Evolutionary conservation across 108 stramenopile species (phyloP).

Genomic region (Conticribra guillardii): DNA sequence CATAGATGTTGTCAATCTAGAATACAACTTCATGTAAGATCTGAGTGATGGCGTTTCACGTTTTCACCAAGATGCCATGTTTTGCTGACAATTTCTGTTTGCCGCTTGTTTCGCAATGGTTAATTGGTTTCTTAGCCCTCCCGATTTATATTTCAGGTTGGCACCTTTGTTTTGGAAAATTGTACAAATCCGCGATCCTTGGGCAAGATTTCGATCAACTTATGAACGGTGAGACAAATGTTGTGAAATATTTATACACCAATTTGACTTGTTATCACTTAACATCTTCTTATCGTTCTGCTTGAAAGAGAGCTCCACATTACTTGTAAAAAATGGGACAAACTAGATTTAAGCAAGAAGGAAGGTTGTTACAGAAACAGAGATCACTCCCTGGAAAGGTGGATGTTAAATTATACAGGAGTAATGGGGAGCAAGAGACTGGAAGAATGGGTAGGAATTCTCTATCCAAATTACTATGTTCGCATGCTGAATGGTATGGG

Average conservation of each 20-base stretch:
- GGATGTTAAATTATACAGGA: neutral
- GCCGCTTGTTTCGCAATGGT: too few relatives aligned
- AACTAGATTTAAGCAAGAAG: too few relatives aligned
- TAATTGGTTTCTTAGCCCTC: too few relatives aligned
- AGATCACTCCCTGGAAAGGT: neutral
- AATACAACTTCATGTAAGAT: neutral
- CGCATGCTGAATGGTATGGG: neutral
- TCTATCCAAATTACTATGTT: conserved; percentile 1
- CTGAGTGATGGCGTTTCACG: too few relatives aligned
- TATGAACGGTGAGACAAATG: neutral
- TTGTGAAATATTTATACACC: neutral
- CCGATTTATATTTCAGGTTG: neutral
- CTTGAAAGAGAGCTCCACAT: too few relatives aligned
- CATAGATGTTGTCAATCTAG: neutral
- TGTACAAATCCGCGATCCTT: conserved; percentile 1
- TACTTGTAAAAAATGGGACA: too few relatives aligned
- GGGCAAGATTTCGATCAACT: conserved; percentile 1
- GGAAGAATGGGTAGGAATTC: conserved; percentile 1
- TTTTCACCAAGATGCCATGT: too few relatives aligned
- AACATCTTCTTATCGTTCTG: too few relatives aligned
- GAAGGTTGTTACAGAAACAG: too few relatives aligned
- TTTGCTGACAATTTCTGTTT: too few relatives aligned
- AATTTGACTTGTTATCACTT: too few relatives aligned
- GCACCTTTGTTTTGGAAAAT: neutral
- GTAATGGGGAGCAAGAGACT: neutral